Evolutionary conservation across 1,284 basidiomycete species (phyloP).

Genomic region (Leccinum insolens): DNA sequence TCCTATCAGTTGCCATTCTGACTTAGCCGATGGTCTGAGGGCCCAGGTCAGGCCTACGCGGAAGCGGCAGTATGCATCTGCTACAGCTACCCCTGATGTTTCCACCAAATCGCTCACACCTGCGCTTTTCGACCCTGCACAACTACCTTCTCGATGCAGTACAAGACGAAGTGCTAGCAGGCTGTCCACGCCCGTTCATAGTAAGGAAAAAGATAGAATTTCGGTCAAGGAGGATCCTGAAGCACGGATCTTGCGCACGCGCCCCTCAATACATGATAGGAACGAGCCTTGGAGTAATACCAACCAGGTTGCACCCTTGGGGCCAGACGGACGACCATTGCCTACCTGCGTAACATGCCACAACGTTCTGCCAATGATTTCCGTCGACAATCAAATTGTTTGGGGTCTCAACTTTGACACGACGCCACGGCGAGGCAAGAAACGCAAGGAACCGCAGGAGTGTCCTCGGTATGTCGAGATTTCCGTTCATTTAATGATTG

Average conservation of each 20-base stretch:
- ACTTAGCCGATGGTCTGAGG: constrained; percentile 20
- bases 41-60: constrained; percentile 54
- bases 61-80: constrained; percentile 52
- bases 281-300: constrained; percentile 40
- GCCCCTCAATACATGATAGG: constrained; percentile 40
- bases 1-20: constrained; percentile 26
- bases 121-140: constrained; percentile 24
- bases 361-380: constrained; percentile 71
- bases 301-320: constrained; percentile 45
- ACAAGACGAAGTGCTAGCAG: constrained; percentile 28
- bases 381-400: constrained; percentile 69
- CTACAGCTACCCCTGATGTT: constrained; percentile 27
- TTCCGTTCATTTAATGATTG: constrained; percentile 19
- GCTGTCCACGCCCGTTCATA: constrained; percentile 34
- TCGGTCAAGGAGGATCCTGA: constrained; percentile 54
- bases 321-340: constrained; percentile 57
- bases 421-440: constrained; percentile 46
- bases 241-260: constrained; percentile 48
- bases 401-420: constrained; percentile 64
- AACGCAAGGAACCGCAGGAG: constrained; percentile 63
- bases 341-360: constrained; percentile 68
- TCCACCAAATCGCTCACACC: constrained; percentile 31
- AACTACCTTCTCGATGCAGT: constrained; percentile 16
- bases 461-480: constrained; percentile 65
- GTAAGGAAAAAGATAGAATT: constrained; percentile 41